phyloP scores from a whole-genome alignment of 805 yeast genomes.

The Kuraishia borneana region DNA sequence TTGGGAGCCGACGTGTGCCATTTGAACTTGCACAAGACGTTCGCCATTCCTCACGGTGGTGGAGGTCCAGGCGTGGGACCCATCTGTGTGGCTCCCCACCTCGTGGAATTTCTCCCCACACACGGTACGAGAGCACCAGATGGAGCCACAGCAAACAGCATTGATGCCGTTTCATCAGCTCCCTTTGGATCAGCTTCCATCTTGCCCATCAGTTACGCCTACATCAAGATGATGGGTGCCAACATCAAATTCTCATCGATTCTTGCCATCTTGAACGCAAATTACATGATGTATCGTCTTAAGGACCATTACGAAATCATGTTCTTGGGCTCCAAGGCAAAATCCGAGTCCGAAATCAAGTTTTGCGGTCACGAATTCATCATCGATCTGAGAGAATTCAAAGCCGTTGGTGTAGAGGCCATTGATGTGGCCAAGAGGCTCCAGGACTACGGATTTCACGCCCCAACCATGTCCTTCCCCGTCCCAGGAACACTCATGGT shows the following conservation, averaged over 20 bases:
- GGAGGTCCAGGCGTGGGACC: conserved; percentile 99
- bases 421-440: conserved; percentile 94
- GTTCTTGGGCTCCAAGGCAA: conserved; percentile 43
- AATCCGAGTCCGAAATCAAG: conserved; percentile 28
- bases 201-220: conserved; percentile 87
- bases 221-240: conserved; percentile 79
- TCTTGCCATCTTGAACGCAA: conserved; percentile 89
- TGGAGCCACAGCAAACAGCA: conserved; percentile 28
- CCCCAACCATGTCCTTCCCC: conserved; percentile 98
- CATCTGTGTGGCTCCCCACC: conserved; percentile 79
- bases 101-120: conserved; percentile 71
- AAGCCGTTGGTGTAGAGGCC: conserved; percentile 76
- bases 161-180: conserved; percentile 79
- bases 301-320: conserved; percentile 62
- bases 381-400: conserved; percentile 79
- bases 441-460: conserved; percentile 98
- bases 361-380: conserved; percentile 97
- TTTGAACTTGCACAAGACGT: conserved; percentile 91
- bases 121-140: conserved; percentile 57
- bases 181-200: conserved; percentile 95
- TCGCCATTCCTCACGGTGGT: conserved; percentile 97
- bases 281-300: conserved; percentile 82
- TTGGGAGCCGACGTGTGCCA: conserved; percentile 98
- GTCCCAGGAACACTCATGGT: conserved; percentile 96
- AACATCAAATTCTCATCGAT: conserved; percentile 82